phyloP scores from a whole-genome alignment of 148 eudicot species.

The Cornus kousa region DNA sequence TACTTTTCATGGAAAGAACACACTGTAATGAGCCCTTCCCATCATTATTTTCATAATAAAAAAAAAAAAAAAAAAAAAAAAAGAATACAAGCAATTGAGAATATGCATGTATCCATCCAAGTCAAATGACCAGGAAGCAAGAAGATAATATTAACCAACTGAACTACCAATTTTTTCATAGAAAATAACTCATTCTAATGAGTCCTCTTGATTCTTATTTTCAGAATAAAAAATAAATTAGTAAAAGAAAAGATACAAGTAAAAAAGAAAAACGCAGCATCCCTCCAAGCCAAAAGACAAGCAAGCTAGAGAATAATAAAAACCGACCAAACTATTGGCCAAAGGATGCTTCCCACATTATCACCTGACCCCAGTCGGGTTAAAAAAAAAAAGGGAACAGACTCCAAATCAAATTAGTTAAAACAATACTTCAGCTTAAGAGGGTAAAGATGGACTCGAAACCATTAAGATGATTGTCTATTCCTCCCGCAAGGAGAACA shows the following conservation, averaged over 20 bases:
- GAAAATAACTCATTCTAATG: too few relatives aligned
- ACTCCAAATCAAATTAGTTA: neutral
- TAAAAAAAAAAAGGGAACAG: neutral
- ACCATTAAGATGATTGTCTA: neutral
- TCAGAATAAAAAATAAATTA: neutral
- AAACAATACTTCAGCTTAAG: neutral
- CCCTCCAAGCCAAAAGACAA: constrained; percentile 3
- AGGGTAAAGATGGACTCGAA: neutral
- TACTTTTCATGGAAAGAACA: neutral
- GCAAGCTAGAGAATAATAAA: neutral
- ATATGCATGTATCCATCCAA: neutral
- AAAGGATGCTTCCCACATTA: neutral
- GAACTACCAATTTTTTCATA: neutral
- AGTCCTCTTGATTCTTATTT: too few relatives aligned
- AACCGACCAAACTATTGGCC: neutral
- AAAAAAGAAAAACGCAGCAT: neutral
- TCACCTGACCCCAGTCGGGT: neutral
- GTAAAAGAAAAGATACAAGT: neutral
- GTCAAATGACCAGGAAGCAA: neutral
- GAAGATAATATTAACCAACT: neutral
- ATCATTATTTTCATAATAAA: neutral
- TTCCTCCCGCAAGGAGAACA: neutral
- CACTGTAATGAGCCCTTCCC: neutral
- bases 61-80: neutral
- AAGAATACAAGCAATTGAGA: neutral